Evolutionary conservation across 129 eudicot species (phyloP).

Genomic region (Lactuca sativa): DNA sequence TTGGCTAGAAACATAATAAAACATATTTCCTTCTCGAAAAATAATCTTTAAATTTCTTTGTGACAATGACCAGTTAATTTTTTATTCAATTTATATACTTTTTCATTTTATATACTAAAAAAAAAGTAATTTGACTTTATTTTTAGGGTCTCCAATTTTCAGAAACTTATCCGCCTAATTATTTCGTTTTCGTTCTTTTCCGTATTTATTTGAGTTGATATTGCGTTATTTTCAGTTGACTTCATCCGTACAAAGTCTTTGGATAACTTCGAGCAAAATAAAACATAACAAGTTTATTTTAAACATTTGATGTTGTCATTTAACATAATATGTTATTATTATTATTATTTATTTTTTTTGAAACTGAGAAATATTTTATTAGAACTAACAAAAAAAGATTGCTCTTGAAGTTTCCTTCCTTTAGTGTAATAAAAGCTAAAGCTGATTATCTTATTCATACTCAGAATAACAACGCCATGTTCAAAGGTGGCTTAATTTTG

Average conservation of each 20-base stretch:
- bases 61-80: not conserved
- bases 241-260: slow-evolving; percentile 13
- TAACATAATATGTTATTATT: not conserved
- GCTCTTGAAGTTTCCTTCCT: slow-evolving; percentile 17
- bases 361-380: too few relatives aligned
- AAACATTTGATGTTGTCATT: not conserved
- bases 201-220: slow-evolving; percentile 11
- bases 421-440: not conserved
- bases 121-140: not conserved
- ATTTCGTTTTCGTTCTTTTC: slow-evolving; percentile 15
- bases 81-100: not conserved
- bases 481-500: too few relatives aligned
- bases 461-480: too few relatives aligned
- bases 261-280: slow-evolving; percentile 1
- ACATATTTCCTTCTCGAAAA: not conserved
- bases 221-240: slow-evolving; percentile 3
- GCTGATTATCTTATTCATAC: too few relatives aligned
- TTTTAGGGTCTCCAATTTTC: slow-evolving; percentile 15
- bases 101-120: too few relatives aligned
- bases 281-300: not conserved
- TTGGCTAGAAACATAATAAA: not conserved
- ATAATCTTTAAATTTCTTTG: not conserved
- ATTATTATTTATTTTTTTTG: not conserved
- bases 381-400: not conserved
- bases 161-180: slow-evolving; percentile 22